Base-by-base conservation (phyloP, 1,284 basidiomycete species). In the Porogramme epimiltina region DNA sequence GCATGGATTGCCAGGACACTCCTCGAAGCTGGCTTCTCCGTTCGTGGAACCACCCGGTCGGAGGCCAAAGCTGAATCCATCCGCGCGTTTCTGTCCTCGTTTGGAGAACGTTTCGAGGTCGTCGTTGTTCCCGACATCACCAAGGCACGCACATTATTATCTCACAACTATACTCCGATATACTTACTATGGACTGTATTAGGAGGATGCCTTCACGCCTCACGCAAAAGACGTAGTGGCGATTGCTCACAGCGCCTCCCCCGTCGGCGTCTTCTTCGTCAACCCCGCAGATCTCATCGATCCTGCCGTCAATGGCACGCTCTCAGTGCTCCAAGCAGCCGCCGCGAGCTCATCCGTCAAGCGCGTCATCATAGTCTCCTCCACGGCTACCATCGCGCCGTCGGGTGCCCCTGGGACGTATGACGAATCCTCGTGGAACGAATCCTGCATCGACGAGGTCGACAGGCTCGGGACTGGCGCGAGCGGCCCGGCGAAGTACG, bases 321-420 rank as follows among this genome's bases (percentile, higher is more conserved):
- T 60, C 42, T 57, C 56, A 46, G 64, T 57, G 5, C 59, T 59
- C 22, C 45, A 55, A 40, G 34, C 34, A 6, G 28, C 28, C 6
- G 28, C 28, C 6, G 28, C 28, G 28, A 74, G 75, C 53, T 63
- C 74, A n/a, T 60, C 66, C 18, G 73, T 90, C 51, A 79, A 84
- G 66, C 80, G 89, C 1, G 73, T 93, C 34, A 82, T 92, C 39
- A 67, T 90, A 51, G 87, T 85, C 1, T 74, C 73, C 15, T 80
- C 87, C 1, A 37, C 34, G 13, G 34, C 34, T 16, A 18, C 34
- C 9, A 18, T 37, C 34, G 6, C 5, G 9, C n/a, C 13, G 8
- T n/a, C n/a, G n/a, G 13, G 13, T 13, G 10, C 5, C 5, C n/a
- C 34, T 6, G 34, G 34, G 34, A n/a, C 16, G 6, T 76, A 73